Base-by-base conservation (phyloP, 495 filamentous ascomycete species). In the Aspergillus panamensis region DNA sequence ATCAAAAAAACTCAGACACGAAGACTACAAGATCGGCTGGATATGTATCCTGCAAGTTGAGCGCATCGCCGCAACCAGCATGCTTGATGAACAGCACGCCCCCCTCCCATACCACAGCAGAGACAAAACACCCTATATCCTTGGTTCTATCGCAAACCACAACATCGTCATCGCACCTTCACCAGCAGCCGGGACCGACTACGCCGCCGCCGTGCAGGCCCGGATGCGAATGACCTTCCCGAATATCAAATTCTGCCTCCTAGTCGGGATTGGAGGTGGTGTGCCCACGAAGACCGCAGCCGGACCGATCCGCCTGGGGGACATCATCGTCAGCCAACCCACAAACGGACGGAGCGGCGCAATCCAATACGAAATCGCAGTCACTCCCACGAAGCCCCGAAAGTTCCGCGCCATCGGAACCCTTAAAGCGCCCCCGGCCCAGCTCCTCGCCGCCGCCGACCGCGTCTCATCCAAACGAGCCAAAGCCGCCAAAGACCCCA, bases 361-460 rank as follows among this genome's bases (percentile, higher is more conserved):
- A 2, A 42, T 74, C 6, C 71, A 74, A 54, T 74, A 70, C 58
- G 68, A 74, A 66, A 66, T 49, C 75, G 75, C 6, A 78, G 77
- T 42, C 13, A 8, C 62, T 14, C 32, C 43, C 6, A 62, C 56
- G 8, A 65, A 64, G 7, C 20, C 51, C 12, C n/a, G n/a, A n/a
- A n/a, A n/a, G n/a, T 74, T 77, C 53, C 37, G 55, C 49, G 66
- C 63, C n/a, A 78, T 67, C 31, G 70, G 73, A 0, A 51, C 60
- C 3, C 48, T 77, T 14, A 71, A 74, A 47, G 62, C 67, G 40
- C 73, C 70, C 25, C 71, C 69, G 14, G 37, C 39, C 10, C 29
- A 62, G 7, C 53, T 75, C 4, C 61, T 73, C 19, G 70, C 53
- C 19, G 70, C 70, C 1, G 29, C 33, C 33, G 1, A 35, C 8